Evolutionary conservation across 1,284 basidiomycete species (phyloP).

Genomic region (Amylostereum areolatum): DNA sequence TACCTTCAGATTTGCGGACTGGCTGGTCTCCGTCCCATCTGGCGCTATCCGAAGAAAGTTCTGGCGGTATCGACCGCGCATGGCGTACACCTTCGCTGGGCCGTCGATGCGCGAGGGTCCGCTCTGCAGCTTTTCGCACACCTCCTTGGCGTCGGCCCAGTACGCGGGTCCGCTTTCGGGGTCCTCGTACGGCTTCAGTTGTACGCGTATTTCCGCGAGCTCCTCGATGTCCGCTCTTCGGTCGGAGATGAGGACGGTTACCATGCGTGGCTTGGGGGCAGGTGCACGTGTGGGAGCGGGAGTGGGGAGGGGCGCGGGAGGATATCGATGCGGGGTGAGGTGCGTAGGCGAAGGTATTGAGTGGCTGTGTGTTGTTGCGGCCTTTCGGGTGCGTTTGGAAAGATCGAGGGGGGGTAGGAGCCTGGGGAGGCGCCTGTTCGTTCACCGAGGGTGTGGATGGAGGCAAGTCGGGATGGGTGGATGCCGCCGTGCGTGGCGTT

Average conservation of each 20-base stretch:
- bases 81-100: conserved; percentile 59
- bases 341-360: too few relatives aligned
- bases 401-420: too few relatives aligned
- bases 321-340: too few relatives aligned
- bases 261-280: conserved; percentile 32
- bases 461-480: too few relatives aligned
- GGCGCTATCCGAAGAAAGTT: conserved; percentile 57
- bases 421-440: too few relatives aligned
- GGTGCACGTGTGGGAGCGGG: too few relatives aligned
- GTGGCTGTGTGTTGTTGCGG: too few relatives aligned
- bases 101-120: conserved; percentile 68
- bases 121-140: conserved; percentile 51
- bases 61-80: conserved; percentile 66
- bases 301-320: too few relatives aligned
- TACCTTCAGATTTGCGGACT: background rate
- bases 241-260: conserved; percentile 66
- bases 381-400: too few relatives aligned
- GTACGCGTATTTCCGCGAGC: conserved; percentile 60
- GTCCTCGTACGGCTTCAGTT: conserved; percentile 38
- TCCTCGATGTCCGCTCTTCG: conserved; percentile 43
- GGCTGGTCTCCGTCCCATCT: conserved; percentile 19
- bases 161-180: too few relatives aligned
- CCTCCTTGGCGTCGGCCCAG: conserved; percentile 64
- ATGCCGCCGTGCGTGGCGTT: too few relatives aligned
- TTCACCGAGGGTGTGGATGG: too few relatives aligned